phyloP scores from a whole-genome alignment of 208 protist species.

The Trypanosoma brucei region DNA sequence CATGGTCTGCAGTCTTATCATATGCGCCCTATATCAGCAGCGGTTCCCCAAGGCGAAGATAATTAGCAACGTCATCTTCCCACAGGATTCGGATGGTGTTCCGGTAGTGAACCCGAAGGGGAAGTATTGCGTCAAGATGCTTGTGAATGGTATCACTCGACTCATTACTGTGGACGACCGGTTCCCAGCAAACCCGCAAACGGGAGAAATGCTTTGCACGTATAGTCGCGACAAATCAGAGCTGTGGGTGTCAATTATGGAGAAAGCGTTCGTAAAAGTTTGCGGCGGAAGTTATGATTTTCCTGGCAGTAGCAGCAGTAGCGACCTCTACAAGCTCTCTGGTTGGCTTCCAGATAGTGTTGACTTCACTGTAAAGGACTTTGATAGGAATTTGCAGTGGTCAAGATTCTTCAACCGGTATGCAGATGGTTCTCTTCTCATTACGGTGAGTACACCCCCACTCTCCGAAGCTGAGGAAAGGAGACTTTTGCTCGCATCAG shows the following conservation, averaged over 20 bases:
- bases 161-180: constrained; percentile 87
- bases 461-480: constrained; percentile 23
- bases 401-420: constrained; percentile 50
- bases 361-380: constrained; percentile 30
- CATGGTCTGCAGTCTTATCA: constrained; percentile 75
- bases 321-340: constrained; percentile 85
- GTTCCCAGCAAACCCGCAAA: constrained; percentile 52
- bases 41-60: constrained; percentile 78
- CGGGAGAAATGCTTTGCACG: constrained; percentile 27
- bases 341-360: constrained; percentile 82
- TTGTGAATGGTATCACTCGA: constrained; percentile 88
- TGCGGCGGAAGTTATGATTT: constrained; percentile 85
- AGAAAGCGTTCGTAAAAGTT: constrained; percentile 88
- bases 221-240: constrained; percentile 28
- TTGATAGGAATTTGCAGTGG: constrained; percentile 79
- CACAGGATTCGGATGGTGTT: constrained; percentile 66
- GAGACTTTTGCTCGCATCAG: constrained; percentile 31
- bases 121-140: constrained; percentile 89
- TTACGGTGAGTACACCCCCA: constrained; percentile 54
- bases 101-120: constrained; percentile 82
- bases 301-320: constrained; percentile 71
- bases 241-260: constrained; percentile 82
- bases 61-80: constrained; percentile 86
- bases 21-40: constrained; percentile 77
- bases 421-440: constrained; percentile 50